These are phyloP conservation scores for Alternaria brassicae DNA, from an alignment of 2,329 filamentous ascomycete genomes.

Conservation along the genomic window DNA sequence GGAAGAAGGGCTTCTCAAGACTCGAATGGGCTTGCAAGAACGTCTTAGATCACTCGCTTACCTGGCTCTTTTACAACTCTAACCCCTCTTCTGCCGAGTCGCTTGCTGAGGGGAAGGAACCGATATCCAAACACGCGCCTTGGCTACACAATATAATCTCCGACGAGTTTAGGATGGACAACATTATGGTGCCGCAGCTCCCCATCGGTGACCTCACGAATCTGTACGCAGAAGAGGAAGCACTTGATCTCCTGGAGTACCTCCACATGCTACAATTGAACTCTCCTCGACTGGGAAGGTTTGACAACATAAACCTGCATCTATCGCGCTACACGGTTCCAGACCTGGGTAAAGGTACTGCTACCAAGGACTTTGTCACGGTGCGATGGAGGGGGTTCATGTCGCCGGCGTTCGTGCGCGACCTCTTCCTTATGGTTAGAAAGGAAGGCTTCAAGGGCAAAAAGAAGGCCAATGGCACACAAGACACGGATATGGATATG, in stretches of 20 bases:
- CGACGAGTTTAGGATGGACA: slow-evolving; percentile 27
- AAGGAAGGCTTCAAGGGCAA: slow-evolving; percentile 28
- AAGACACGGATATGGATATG: slow-evolving; percentile 20
- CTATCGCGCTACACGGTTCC: slow-evolving; percentile 72
- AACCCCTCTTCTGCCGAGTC: slow-evolving; percentile 32
- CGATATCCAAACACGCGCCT: slow-evolving; percentile 44
- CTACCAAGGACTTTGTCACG: slow-evolving; percentile 38
- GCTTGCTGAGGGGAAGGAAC: slow-evolving; percentile 32
- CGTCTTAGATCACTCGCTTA: slow-evolving; percentile 70
- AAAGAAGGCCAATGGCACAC: slow-evolving; percentile 12
- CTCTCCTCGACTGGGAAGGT: slow-evolving; percentile 66
- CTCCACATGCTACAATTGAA: slow-evolving; percentile 70
- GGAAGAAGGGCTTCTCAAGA: slow-evolving; percentile 82
- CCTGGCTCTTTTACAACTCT: slow-evolving; percentile 81
- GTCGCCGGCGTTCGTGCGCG: slow-evolving; percentile 43
- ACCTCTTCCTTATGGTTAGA: slow-evolving; percentile 36
- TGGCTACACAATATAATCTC: slow-evolving; percentile 35
- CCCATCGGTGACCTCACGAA: slow-evolving; percentile 34
- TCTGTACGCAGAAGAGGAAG: slow-evolving; percentile 66
- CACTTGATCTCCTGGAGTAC: slow-evolving; percentile 75
- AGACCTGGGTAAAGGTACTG: slow-evolving; percentile 35
- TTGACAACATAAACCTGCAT: slow-evolving; percentile 71
- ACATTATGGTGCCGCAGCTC: slow-evolving; percentile 42
- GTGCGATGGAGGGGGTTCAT: slow-evolving; percentile 56
- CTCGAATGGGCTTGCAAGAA: slow-evolving; percentile 80